Percentiles rank a stretch among this genome's conserved stretches.
Conservation (phyloP, 768 basidiomycete species). For the Botryobasidium botryosum region DNA sequence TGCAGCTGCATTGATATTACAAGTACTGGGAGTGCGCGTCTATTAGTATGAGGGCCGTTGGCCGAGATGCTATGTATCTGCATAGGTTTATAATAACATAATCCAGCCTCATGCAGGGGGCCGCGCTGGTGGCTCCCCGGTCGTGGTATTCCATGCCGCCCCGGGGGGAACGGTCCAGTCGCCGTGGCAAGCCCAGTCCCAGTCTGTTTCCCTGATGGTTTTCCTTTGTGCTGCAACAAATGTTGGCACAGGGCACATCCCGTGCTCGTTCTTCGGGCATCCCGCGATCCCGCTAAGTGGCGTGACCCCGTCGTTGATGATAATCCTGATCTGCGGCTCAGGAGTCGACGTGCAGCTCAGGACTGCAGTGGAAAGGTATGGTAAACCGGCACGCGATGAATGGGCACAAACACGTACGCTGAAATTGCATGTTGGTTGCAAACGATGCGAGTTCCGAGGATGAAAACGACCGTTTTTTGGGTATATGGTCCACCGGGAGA, state of each 20-base stretch:
- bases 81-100: too few relatives aligned
- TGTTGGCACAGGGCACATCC: slow-evolving; percentile 21
- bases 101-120: too few relatives aligned
- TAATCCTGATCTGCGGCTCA: slow-evolving; percentile 15
- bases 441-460: slow-evolving; percentile 24
- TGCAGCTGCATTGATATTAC: too few relatives aligned
- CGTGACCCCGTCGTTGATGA: slow-evolving; percentile 24
- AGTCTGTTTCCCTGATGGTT: slow-evolving; percentile 20
- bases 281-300: slow-evolving; percentile 20
- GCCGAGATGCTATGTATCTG: too few relatives aligned
- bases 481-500: slow-evolving; percentile 57
- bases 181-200: slow-evolving; percentile 27
- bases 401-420: slow-evolving; percentile 32
- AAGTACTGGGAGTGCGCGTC: too few relatives aligned
- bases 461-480: slow-evolving; percentile 23
- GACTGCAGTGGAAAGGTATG: background rate
- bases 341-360: background rate
- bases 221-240: slow-evolving; percentile 20
- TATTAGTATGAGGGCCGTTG: too few relatives aligned
- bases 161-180: slow-evolving; percentile 59
- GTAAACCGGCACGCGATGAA: background rate
- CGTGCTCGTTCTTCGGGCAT: slow-evolving; percentile 19
- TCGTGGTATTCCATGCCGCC: slow-evolving; percentile 51
- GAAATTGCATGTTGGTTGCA: slow-evolving; percentile 42
- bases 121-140: slow-evolving; percentile 37